Conservation (phyloP, 2,329 filamentous ascomycete genomes). For the Alternaria arbusti region DNA sequence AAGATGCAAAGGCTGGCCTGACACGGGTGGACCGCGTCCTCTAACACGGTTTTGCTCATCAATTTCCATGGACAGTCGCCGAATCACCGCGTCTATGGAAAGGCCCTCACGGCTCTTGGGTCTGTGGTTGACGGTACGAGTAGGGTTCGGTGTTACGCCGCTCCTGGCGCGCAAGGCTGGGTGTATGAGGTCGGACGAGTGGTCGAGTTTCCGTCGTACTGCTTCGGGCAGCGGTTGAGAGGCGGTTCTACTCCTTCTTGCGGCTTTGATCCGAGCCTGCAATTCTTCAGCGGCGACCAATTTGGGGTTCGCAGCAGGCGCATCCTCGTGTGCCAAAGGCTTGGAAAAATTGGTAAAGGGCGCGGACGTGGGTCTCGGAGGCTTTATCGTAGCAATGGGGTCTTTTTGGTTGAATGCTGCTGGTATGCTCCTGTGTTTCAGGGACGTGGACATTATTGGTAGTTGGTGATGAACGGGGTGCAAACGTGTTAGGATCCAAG, state of each 20-base stretch:
- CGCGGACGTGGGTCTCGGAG: constrained; percentile 20
- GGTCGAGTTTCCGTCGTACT: constrained; percentile 15
- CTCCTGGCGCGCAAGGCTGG: constrained; percentile 15
- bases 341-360: constrained; percentile 28
- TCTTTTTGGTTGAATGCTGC: constrained; percentile 36
- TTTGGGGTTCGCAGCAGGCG: constrained; percentile 6
- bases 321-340: background rate
- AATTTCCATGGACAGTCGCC: constrained; percentile 7
- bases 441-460: constrained; percentile 41
- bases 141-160: constrained; percentile 1
- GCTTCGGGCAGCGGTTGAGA: constrained; percentile 13
- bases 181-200: constrained; percentile 15
- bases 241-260: constrained; percentile 18
- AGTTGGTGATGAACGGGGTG: background rate
- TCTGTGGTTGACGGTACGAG: constrained; percentile 8
- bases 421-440: constrained; percentile 39
- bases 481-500: background rate
- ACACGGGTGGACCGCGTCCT: background rate
- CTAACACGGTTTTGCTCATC: background rate
- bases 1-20: background rate
- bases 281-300: constrained; percentile 23
- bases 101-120: constrained; percentile 10
- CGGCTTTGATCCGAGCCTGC: constrained; percentile 27
- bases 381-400: constrained; percentile 20
- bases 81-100: constrained; percentile 37